A percentile compares a stretch with the other conserved stretches of the same genome.
Conservation (phyloP, 805 yeast genomes). For the Ascoidea rubescens region DNA sequence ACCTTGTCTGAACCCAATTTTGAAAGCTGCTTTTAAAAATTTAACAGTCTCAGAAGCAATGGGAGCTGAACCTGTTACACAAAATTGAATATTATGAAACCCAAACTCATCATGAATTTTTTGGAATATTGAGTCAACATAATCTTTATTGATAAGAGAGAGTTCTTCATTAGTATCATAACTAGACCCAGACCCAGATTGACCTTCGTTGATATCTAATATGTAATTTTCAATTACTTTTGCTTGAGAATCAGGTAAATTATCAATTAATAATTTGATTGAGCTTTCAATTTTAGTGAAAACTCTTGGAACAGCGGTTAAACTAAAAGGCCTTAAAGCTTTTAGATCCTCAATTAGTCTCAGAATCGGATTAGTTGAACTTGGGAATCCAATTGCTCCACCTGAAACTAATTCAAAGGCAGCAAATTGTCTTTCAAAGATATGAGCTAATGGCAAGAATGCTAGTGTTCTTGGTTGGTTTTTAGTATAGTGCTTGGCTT, state of each 20-base stretch:
- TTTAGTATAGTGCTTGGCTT: conserved; percentile 1
- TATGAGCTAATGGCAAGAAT: conserved; percentile 45
- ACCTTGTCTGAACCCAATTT: conserved; percentile 33
- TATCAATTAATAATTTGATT: conserved; percentile 1
- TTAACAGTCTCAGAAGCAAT: conserved; percentile 37
- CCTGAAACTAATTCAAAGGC: conserved; percentile 27
- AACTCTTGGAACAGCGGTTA: conserved; percentile 43
- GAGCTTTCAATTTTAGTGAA: conserved; percentile 31
- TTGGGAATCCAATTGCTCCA: conserved; percentile 31
- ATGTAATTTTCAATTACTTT: not conserved
- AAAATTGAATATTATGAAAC: conserved; percentile 20
- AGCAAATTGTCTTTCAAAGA: conserved; percentile 35
- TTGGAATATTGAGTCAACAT: conserved; percentile 17
- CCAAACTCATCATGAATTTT: conserved; percentile 24
- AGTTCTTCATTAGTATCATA: conserved; percentile 7
- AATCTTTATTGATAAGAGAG: not conserved
- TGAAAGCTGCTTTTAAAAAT: conserved; percentile 38
- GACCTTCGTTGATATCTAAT: not conserved
- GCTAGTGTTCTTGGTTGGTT: conserved; percentile 19
- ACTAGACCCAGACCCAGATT: no score
- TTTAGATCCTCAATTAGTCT: conserved; percentile 35
- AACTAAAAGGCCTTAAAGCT: conserved; percentile 28
- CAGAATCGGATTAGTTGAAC: conserved; percentile 25
- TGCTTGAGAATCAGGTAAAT: not conserved
- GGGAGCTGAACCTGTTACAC: conserved; percentile 44